Evolutionary conservation across 176 grass and related monocot species (phyloP).

Genomic region (Cymbopogon citratus): DNA sequence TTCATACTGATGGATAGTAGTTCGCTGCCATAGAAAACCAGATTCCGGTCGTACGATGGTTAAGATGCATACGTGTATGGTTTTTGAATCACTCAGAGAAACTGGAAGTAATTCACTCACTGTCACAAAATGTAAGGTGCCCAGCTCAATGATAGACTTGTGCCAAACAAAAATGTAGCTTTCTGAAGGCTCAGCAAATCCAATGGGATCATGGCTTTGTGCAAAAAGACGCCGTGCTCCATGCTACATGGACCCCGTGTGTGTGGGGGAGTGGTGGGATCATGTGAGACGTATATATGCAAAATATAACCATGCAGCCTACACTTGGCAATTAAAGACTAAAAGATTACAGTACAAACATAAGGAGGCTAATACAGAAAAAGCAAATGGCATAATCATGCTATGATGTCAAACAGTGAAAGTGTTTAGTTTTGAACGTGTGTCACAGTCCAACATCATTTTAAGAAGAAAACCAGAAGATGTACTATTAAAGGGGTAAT

Average conservation of each 20-base stretch:
- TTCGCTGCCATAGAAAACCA: slow-evolving; percentile 9
- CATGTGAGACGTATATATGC: not conserved
- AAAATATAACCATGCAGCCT: not conserved
- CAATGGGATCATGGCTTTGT: slow-evolving; percentile 58
- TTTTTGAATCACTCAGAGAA: slow-evolving; percentile 54
- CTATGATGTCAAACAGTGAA: not conserved
- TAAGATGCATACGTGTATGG: slow-evolving; percentile 51
- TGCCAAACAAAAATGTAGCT: slow-evolving; percentile 64
- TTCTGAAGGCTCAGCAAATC: slow-evolving; percentile 76
- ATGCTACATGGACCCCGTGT: slow-evolving; percentile 57
- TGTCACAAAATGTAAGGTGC: slow-evolving; percentile 52
- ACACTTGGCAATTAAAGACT: not conserved
- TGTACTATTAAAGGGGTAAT: not conserved
- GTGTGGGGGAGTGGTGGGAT: not conserved
- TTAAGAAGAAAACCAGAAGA: not conserved
- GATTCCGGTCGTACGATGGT: slow-evolving; percentile 52
- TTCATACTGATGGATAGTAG: slow-evolving; percentile 20
- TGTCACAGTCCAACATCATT: not conserved
- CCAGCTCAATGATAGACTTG: slow-evolving; percentile 55
- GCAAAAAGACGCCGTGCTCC: slow-evolving; percentile 54
- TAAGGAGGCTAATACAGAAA: slow-evolving; percentile 2
- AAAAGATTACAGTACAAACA: slow-evolving; percentile 12
- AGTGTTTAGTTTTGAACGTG: not conserved
- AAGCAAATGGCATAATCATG: slow-evolving; percentile 6
- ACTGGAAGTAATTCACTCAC: slow-evolving; percentile 32